Base-by-base conservation (phyloP, 1,284 basidiomycete species). In the Phlebopus sp. region DNA sequence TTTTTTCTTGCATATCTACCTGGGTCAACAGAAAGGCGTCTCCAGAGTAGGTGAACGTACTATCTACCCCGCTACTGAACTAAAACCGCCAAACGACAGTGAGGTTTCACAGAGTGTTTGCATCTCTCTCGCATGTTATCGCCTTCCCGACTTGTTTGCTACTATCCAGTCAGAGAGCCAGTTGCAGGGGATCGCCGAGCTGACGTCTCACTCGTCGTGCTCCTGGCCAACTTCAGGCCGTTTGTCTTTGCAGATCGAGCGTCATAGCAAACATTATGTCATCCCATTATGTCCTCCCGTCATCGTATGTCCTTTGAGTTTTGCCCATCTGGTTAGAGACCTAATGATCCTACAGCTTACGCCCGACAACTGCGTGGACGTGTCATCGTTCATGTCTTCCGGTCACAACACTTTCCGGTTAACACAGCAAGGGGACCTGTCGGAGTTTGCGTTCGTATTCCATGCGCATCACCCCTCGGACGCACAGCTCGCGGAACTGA, bases 401-500 rank as follows among this genome's bases (percentile, higher is more conserved):
- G 66, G 66, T 14, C 17, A 38, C 2, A 68, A 66, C 32, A 49
- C 46, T 0, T 25, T 65, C 2, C 50, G 51, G 34, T 49, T 65
- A 19, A 47, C 30, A 29, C 66, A 68, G 19, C 21, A 37, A 8
- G 55, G 50, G 1, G 66, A 65, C 39, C 11, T 66, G 39, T 68
- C 66, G 2, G 54, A 55, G 13, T 67, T 63, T 29, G 31, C 63
- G n/a, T 25, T 67, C 18, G 50, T 62, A 15, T 10, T 65, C 0
- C 58, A 65, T 21, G 65, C 62, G 3, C 66, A 69, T 45, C 55
- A 23, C 31, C 63, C 63, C 7, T 68, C 59, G 3, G 46, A n/a
- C 4, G 50, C 46, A 3, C 63, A 65, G 47, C 32, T 67, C 13
- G 47, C 42, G 5, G 50, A 60, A 25, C n/a, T 65, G 2, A 48